A percentile compares a stretch with the other conserved stretches of the same genome.
phyloP scores from a whole-genome alignment of 2,329 filamentous ascomycete species.

The Grosmannia penicillata region DNA sequence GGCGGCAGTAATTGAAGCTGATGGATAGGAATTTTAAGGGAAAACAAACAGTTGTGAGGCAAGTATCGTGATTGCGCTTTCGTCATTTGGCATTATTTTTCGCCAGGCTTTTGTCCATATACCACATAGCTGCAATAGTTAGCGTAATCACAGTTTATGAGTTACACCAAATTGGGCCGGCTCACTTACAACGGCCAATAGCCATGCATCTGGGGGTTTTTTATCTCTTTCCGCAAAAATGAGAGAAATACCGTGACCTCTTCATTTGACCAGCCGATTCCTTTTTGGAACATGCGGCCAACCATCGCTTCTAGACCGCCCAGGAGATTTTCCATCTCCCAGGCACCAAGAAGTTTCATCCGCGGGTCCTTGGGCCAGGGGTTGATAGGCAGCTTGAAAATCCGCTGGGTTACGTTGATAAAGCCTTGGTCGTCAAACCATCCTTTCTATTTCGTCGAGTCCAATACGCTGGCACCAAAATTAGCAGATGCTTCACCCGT shows the following conservation, averaged over 20 bases:
- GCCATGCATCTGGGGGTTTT: slow-evolving; percentile 8
- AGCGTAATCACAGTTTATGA: slow-evolving; percentile 3
- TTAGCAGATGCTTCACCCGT: slow-evolving; percentile 3
- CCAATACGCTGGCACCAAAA: slow-evolving; percentile 9
- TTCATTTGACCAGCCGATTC: slow-evolving; percentile 8
- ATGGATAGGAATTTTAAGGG: too few relatives aligned
- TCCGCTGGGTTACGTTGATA: slow-evolving; percentile 9
- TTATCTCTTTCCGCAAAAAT: slow-evolving; percentile 10
- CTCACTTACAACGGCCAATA: slow-evolving; percentile 14
- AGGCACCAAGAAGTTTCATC: slow-evolving; percentile 12
- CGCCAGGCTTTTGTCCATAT: background rate
- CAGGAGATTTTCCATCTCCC: slow-evolving; percentile 8
- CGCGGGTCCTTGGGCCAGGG: slow-evolving; percentile 12
- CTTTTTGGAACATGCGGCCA: slow-evolving; percentile 7
- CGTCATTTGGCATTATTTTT: too few relatives aligned
- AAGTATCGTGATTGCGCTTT: too few relatives aligned
- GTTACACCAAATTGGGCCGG: too few relatives aligned
- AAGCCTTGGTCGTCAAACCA: slow-evolving; percentile 12
- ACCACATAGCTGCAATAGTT: background rate
- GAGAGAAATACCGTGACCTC: slow-evolving; percentile 11
- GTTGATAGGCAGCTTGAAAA: slow-evolving; percentile 8
- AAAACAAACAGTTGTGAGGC: too few relatives aligned
- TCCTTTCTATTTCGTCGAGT: slow-evolving; percentile 9
- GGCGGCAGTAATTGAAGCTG: too few relatives aligned
- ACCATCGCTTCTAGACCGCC: slow-evolving; percentile 11